phyloP scores from a whole-genome alignment of 2,329 filamentous ascomycete species.

The Graphilbum sp. region DNA sequence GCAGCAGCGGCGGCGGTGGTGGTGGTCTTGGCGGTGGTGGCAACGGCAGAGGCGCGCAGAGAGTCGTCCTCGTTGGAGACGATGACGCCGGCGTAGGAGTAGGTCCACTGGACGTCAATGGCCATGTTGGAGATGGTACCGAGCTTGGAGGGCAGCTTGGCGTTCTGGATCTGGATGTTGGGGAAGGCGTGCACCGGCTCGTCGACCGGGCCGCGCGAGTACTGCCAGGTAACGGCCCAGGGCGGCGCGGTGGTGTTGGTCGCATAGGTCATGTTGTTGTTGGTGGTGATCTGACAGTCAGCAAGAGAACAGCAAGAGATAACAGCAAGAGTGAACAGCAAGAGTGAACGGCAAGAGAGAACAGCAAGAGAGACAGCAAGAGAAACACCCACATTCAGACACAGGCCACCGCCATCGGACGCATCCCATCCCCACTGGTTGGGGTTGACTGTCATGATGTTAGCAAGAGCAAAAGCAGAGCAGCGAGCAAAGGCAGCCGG shows the following conservation, averaged over 20 bases:
- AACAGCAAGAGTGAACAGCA: no score
- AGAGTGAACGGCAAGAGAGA: no score
- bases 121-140: conserved; percentile 20
- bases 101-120: conserved; percentile 31
- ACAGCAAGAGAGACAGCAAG: no score
- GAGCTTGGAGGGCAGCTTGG: conserved; percentile 25
- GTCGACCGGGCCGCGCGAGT: conserved; percentile 19
- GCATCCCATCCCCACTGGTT: conserved; percentile 34
- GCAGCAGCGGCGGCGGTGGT: neutral
- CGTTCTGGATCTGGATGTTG: conserved; percentile 30
- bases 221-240: conserved; percentile 37
- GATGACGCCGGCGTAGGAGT: conserved; percentile 9
- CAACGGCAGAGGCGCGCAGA: neutral
- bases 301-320: no score
- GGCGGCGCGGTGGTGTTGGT: conserved; percentile 27
- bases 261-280: conserved; percentile 32
- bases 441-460: conserved; percentile 29
- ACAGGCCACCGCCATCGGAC: conserved; percentile 23
- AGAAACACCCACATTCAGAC: conserved; percentile 39
- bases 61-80: neutral
- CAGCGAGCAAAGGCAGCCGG: conserved; percentile 4
- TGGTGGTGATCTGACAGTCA: conserved; percentile 25
- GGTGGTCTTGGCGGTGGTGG: neutral
- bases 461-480: neutral
- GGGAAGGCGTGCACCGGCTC: conserved; percentile 37